phyloP scores from a whole-genome alignment of 2,329 filamentous ascomycete species.

The Alternaria brassicae region DNA sequence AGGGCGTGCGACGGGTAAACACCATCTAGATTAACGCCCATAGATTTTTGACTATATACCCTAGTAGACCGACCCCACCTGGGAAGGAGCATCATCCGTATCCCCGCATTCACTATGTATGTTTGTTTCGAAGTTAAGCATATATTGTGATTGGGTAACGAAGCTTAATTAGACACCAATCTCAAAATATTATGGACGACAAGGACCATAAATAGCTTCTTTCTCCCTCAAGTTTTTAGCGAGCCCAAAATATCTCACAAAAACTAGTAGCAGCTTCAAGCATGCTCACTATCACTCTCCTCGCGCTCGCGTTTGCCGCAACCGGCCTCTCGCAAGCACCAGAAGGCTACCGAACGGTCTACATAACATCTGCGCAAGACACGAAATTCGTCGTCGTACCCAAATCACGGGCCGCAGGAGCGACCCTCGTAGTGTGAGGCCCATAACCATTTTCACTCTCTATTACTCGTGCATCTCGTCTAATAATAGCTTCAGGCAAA shows the following conservation, averaged over 20 bases:
- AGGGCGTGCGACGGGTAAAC: conserved; percentile 15
- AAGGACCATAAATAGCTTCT: not conserved
- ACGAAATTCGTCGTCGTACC: conserved; percentile 39
- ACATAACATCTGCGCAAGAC: conserved; percentile 41
- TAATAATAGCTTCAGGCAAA: conserved; percentile 23
- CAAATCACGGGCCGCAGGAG: conserved; percentile 28
- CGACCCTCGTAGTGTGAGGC: conserved; percentile 37
- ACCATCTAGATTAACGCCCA: conserved; percentile 10
- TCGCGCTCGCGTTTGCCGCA: conserved; percentile 30
- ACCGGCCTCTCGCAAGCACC: conserved; percentile 32
- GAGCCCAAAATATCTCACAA: not conserved
- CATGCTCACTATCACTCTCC: conserved; percentile 29
- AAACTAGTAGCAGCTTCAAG: not conserved
- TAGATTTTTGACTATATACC: conserved; percentile 1
- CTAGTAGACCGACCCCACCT: conserved; percentile 1
- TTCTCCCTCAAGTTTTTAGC: not conserved
- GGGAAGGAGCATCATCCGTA: not conserved
- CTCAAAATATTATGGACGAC: not conserved
- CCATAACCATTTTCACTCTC: not conserved
- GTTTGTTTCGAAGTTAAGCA: not conserved
- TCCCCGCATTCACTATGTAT: conserved; percentile 12
- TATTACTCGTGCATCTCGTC: too few relatives aligned
- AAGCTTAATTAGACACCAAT: not conserved
- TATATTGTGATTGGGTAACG: not conserved
- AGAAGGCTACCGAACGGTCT: conserved; percentile 38